Base-by-base conservation (phyloP, 768 basidiomycete genomes). In the Phlebiopsis gigantea region DNA sequence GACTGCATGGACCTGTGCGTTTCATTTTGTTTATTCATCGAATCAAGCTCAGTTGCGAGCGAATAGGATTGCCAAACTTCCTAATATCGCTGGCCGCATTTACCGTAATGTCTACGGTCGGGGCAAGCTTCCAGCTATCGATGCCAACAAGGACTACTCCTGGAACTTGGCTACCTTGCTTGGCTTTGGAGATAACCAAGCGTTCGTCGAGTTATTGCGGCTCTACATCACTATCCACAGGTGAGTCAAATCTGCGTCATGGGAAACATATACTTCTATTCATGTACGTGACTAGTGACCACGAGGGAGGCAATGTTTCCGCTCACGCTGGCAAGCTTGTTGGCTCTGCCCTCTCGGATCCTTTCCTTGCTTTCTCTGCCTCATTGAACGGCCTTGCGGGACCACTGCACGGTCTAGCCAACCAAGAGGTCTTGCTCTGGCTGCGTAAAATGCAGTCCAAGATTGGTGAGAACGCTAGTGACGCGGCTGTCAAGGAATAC, bases 251-350 rank as follows among this genome's bases (percentile, higher is more conserved):
- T 28, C n/a, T 1, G 14, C 6, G 1, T 15, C 8, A 44, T 19
- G 15, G 8, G 2, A 17, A 22, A 15, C 14, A 26, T 4, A 44
- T 9, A 31, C 14, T 41, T 51, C 51, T 49, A 12, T 44, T 45
- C 44, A 30, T 26, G 26, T 21, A 8, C 46, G 1, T 24, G 24
- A 22, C 4, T 21, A 88, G 88, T 69, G 96, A 98, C 69, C 96
- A 98, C 75, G 96, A 98, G 74, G 96, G 96, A 70, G 96, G 96
- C 45, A 98, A 98, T 64, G 96, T 98, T 60, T 98, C 96, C 51
- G 93, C 93, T 1, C 93, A 95, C 77, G 89, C 93, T 21, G 90
- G 90, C 57, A 92, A 95, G 73, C 79, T 94, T 21, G 93, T 95
- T 61, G 93, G 92, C 55, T 94, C 93, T 54, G 95, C 96, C 52